These are phyloP conservation scores for Calonectria hawksworthii DNA, from an alignment of 2,329 filamentous ascomycete species.

Conservation along the genomic window DNA sequence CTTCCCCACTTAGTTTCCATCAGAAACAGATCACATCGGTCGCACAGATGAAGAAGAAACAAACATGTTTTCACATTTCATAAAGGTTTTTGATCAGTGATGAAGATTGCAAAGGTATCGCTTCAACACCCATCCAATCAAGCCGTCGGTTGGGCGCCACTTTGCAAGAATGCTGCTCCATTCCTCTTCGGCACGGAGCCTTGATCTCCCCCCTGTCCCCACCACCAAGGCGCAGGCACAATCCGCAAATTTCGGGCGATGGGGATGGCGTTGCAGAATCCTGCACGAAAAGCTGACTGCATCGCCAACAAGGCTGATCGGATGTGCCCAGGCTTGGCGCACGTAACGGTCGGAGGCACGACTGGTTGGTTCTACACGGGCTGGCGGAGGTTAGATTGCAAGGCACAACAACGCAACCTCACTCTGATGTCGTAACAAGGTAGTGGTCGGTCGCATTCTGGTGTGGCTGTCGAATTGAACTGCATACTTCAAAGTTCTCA, in stretches of 20 bases:
- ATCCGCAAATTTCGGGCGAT: background rate
- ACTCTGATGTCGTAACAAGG: background rate
- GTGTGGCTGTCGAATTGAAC: background rate
- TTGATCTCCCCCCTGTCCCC: background rate
- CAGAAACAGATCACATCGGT: background rate
- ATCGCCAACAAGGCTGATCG: background rate
- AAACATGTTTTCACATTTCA: background rate
- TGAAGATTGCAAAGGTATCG: background rate
- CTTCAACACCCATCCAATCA: background rate
- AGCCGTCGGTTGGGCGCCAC: background rate
- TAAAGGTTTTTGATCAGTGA: background rate
- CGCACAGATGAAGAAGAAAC: background rate
- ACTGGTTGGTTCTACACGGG: background rate
- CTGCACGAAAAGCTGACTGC: background rate
- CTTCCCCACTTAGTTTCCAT: background rate
- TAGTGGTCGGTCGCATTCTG: background rate
- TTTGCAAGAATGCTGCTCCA: too few relatives aligned
- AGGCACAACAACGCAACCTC: background rate
- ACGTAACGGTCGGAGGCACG: background rate
- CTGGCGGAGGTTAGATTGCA: background rate
- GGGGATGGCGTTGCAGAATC: background rate
- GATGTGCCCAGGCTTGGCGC: background rate
- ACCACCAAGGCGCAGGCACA: constrained; percentile 1
- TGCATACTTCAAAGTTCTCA: background rate
- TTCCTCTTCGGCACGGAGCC: background rate